Conservation (phyloP, 176 grass and related monocot genomes). For the Bothriochloa decipiens region DNA sequence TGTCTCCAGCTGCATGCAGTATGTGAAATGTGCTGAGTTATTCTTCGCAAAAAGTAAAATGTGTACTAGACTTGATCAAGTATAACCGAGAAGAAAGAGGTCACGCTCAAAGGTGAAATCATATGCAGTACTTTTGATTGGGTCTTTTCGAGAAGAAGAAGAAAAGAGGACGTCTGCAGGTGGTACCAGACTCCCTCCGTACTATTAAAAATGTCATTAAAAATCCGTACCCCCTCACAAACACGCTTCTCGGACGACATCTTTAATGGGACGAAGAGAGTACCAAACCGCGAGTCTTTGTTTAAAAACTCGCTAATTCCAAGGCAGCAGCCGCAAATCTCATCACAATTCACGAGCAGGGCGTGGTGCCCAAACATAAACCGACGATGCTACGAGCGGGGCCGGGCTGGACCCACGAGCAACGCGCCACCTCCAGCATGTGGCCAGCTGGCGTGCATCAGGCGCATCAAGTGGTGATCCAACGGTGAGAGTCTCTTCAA, state of each 20-base stretch:
- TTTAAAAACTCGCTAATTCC: neutral
- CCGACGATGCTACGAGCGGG: neutral
- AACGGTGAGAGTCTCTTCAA: neutral
- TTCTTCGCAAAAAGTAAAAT: neutral
- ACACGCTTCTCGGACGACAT: no score
- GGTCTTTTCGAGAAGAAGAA: neutral
- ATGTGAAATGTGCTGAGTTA: neutral
- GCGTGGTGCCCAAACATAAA: no score
- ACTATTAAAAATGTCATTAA: no score
- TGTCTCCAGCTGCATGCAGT: no score
- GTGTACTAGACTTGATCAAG: neutral
- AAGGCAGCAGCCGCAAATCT: neutral
- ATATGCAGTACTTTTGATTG: neutral
- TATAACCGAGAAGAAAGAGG: neutral
- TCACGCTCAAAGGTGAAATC: neutral
- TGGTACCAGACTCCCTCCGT: no score
- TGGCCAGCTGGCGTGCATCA: neutral
- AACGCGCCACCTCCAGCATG: neutral
- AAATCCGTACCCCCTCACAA: no score
- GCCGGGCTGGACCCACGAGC: neutral
- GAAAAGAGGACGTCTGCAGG: neutral
- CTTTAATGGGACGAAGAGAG: no score
- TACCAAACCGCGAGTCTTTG: neutral
- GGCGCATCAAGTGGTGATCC: neutral
- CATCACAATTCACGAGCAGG: neutral